Evolutionary conservation across 257 asterid species (phyloP), one percentile per base, ranked within the genome.

Genomic region (Prunella vulgaris): DNA sequence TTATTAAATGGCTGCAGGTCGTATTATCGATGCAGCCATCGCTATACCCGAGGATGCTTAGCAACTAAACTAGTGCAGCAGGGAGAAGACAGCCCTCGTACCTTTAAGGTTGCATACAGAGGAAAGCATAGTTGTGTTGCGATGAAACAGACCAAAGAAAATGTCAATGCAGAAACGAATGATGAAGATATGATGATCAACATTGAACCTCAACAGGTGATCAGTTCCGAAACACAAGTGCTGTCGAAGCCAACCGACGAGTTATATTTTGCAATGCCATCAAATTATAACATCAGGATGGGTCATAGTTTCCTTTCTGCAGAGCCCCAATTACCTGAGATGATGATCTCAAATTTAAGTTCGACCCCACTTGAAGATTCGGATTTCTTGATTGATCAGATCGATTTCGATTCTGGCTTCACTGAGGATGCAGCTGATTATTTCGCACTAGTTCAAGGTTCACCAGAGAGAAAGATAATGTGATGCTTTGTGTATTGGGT

Each of bases 31-130:
- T 89, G 96, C 80, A 87, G 90, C 10, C 86, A 89, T 77, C 81
- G 80, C 38, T 33, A 72, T 7, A 81, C 86, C 8, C 83, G 77
- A 49, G 87, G 90, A 5, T 89, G 96, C 38, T 56, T 76, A 68
- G 94, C 96, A 6, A 87, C 82, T 5, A 89, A 89, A 65, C 90
- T 87, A 58, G 86, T 89, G 38, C 94, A 89, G 63, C 83, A 32
- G 70, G 58, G 76, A 10, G 90, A 82, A 14, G 82, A 66, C 46
- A 82, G 79, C 57, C 27, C 87, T 22, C 60, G 80, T 0, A 25
- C 74, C 10, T 44, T 74, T 7, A 82, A 82, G 72, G 74, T 87
- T n/a, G 75, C 62, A 1, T 85, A 89, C 25, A 83, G 42, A 65
- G 96, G 90, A 54, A 77, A 65, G 27, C 96, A 88, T 62, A 86